phyloP scores from a whole-genome alignment of 768 basidiomycete species.

The Pisolithus orientalis region DNA sequence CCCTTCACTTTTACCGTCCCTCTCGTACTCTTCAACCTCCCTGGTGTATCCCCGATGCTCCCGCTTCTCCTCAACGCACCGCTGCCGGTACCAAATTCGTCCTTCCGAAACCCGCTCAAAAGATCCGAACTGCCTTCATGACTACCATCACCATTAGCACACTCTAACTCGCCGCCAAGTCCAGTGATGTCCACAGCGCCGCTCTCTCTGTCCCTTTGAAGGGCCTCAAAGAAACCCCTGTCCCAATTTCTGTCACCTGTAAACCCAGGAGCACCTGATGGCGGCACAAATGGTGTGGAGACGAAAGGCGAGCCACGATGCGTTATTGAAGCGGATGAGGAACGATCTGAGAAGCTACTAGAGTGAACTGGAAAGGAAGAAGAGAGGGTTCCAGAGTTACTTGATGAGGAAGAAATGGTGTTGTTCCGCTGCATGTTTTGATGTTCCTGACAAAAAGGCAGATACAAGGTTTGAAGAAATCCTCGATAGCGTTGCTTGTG shows the following conservation, averaged over 20 bases:
- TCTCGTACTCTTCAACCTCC: not conserved
- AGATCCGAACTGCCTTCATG: not conserved
- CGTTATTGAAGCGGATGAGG: slow-evolving; percentile 17
- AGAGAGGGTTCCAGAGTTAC: not conserved
- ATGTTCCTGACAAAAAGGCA: slow-evolving; percentile 21
- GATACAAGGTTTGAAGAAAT: slow-evolving; percentile 49
- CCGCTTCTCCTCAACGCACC: not conserved
- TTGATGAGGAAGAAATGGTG: not conserved
- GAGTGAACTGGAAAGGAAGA: slow-evolving; percentile 24
- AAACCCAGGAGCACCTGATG: slow-evolving; percentile 75
- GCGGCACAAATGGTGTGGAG: slow-evolving; percentile 36
- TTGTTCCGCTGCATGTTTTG: not conserved
- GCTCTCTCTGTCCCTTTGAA: slow-evolving; percentile 35
- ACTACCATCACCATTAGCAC: slow-evolving; percentile 7
- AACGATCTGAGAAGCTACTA: slow-evolving; percentile 1
- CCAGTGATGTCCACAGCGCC: slow-evolving; percentile 44
- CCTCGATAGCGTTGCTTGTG: slow-evolving; percentile 36
- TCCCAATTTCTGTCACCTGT: slow-evolving; percentile 64
- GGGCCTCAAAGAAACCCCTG: slow-evolving; percentile 49
- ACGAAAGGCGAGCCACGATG: slow-evolving; percentile 48
- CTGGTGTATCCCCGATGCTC: not conserved
- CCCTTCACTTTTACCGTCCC: slow-evolving; percentile 31
- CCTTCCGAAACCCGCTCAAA: not conserved
- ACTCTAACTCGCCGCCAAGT: slow-evolving; percentile 29
- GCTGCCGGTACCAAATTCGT: not conserved